Conservation (phyloP, 164 flowering plant genomes). For the Buxus sempervirens region DNA sequence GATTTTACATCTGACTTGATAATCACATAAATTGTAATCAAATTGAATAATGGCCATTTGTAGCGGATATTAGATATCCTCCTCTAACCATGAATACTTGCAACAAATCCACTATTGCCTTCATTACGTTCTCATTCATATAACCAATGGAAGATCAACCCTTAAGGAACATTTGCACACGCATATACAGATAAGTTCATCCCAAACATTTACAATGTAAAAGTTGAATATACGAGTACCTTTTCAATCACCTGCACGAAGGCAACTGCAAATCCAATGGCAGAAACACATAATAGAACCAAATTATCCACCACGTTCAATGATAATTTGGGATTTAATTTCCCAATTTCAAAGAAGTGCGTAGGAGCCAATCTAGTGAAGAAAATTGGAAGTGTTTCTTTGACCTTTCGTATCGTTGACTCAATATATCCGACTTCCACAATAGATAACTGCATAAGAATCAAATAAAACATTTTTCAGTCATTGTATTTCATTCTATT, state of each 20-base stretch:
- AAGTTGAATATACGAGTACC: slow-evolving; percentile 32
- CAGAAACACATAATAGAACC: slow-evolving; percentile 66
- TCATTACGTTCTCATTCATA: background rate
- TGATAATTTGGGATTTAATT: slow-evolving; percentile 33
- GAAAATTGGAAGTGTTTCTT: slow-evolving; percentile 51
- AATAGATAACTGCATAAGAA: slow-evolving; percentile 42
- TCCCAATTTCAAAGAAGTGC: slow-evolving; percentile 45
- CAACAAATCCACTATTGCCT: background rate
- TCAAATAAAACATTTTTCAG: background rate
- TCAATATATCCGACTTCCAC: slow-evolving; percentile 38
- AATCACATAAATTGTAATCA: background rate
- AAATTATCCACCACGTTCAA: slow-evolving; percentile 29
- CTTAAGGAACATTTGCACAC: background rate
- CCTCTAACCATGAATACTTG: background rate
- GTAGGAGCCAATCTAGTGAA: slow-evolving; percentile 58
- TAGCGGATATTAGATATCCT: background rate
- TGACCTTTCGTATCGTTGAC: slow-evolving; percentile 33
- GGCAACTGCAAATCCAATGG: slow-evolving; percentile 66
- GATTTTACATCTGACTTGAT: background rate
- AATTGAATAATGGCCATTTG: background rate
- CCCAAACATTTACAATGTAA: background rate
- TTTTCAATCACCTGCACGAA: slow-evolving; percentile 47
- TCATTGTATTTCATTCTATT: background rate
- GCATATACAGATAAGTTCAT: background rate
- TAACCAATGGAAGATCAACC: background rate